Conservation (phyloP, 257 asterid species). For the Eustoma russellianum region DNA sequence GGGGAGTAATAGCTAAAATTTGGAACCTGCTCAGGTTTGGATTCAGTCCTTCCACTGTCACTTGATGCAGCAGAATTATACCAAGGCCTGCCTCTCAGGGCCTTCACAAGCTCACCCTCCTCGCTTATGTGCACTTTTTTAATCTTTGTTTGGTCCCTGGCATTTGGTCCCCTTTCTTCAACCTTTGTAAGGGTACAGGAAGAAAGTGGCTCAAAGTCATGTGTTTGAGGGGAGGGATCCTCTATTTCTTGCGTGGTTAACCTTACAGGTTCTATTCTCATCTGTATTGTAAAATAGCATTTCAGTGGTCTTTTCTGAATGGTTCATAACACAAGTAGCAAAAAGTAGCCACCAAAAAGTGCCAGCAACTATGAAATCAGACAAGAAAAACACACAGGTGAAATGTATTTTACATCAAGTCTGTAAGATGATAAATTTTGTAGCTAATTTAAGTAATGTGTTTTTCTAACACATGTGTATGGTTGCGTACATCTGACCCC, state of each 20-base stretch:
- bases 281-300: slow-evolving; percentile 22
- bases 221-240: slow-evolving; percentile 65
- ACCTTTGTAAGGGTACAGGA: slow-evolving; percentile 57
- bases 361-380: no score
- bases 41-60: slow-evolving; percentile 58
- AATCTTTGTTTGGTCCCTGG: slow-evolving; percentile 17
- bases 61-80: slow-evolving; percentile 37
- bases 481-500: no score
- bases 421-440: no score
- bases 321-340: no score
- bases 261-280: slow-evolving; percentile 73
- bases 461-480: no score
- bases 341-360: no score
- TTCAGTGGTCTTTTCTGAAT: background rate
- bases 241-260: slow-evolving; percentile 59
- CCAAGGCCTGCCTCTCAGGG: slow-evolving; percentile 45
- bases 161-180: slow-evolving; percentile 19
- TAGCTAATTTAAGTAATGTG: no score
- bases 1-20: slow-evolving; percentile 8
- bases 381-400: no score
- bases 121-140: slow-evolving; percentile 29
- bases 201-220: slow-evolving; percentile 80
- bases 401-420: no score
- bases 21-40: slow-evolving; percentile 53
- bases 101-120: slow-evolving; percentile 34